A percentile compares a stretch with the other conserved stretches of the same genome.
Evolutionary conservation across 805 yeast species (phyloP).

Genomic region (Monosporozyma solicola): DNA sequence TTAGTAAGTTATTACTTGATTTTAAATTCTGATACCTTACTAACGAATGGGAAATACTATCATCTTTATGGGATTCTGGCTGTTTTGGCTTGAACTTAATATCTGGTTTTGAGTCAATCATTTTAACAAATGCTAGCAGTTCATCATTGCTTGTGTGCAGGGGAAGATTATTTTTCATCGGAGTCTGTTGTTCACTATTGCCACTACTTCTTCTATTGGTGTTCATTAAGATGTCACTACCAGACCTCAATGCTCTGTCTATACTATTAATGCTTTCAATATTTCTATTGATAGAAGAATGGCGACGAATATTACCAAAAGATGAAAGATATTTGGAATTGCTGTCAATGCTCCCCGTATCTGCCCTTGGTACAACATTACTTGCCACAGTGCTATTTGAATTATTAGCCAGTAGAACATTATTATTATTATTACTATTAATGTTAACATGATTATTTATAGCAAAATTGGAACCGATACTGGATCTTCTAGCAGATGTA

Average conservation of each 20-base stretch:
- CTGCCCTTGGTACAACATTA: slow-evolving; percentile 15
- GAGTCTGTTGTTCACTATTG: background rate
- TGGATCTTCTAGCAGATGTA: slow-evolving; percentile 33
- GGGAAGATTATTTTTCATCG: slow-evolving; percentile 2
- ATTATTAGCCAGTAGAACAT: slow-evolving; percentile 17
- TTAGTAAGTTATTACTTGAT: slow-evolving; percentile 43
- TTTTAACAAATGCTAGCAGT: slow-evolving; percentile 58
- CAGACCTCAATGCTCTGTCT: slow-evolving; percentile 7
- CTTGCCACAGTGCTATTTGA: slow-evolving; percentile 7
- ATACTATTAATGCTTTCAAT: slow-evolving; percentile 1
- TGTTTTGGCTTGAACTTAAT: slow-evolving; percentile 25
- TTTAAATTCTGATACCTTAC: slow-evolving; percentile 44
- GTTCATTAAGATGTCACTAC: background rate
- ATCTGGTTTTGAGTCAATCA: slow-evolving; percentile 59
- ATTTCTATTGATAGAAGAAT: slow-evolving; percentile 31
- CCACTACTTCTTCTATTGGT: background rate
- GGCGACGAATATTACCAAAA: slow-evolving; percentile 60
- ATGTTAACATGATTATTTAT: slow-evolving; percentile 4
- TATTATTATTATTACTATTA: slow-evolving; percentile 9
- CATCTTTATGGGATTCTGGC: slow-evolving; percentile 7
- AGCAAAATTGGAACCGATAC: slow-evolving; percentile 20
- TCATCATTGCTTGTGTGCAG: slow-evolving; percentile 26
- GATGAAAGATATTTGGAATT: slow-evolving; percentile 64
- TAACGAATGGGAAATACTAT: slow-evolving; percentile 37
- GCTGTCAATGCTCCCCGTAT: slow-evolving; percentile 26